Conservation (phyloP, 1,139 yeast genomes). For the Lodderomyces oxycetoniae region DNA sequence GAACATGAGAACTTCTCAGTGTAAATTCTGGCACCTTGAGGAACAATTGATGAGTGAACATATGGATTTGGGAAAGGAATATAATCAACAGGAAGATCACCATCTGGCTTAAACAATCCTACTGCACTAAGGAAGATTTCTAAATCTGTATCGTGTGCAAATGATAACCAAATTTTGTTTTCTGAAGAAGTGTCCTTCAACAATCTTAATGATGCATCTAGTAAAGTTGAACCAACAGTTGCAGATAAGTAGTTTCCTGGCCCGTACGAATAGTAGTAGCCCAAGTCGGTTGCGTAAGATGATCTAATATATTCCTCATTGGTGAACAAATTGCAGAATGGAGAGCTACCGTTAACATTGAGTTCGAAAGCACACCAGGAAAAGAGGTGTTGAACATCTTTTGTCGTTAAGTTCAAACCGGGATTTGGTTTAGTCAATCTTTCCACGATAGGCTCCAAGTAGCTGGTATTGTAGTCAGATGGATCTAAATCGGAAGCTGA, state of each 20-base stretch:
- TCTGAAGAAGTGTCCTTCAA: conserved; percentile 26
- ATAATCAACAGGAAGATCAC: conserved; percentile 19
- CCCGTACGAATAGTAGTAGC: conserved; percentile 45
- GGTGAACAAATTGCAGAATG: conserved; percentile 48
- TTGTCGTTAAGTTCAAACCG: conserved; percentile 32
- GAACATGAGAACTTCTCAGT: conserved; percentile 46
- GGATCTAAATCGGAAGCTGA: conserved; percentile 9
- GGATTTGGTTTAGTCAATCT: conserved; percentile 32
- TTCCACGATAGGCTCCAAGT: conserved; percentile 32
- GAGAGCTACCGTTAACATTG: conserved; percentile 45
- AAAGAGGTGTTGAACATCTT: conserved; percentile 39
- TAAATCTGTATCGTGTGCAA: conserved; percentile 59
- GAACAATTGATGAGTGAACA: conserved; percentile 45
- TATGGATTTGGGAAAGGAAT: conserved; percentile 41
- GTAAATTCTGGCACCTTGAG: conserved; percentile 53
- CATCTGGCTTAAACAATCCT: conserved; percentile 37
- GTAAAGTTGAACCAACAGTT: conserved; percentile 43
- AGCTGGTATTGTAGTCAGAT: conserved; percentile 16
- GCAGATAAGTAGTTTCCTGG: conserved; percentile 44
- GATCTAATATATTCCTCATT: conserved; percentile 44
- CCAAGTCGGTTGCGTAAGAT: conserved; percentile 32
- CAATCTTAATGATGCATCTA: conserved; percentile 45
- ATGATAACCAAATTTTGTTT: conserved; percentile 41
- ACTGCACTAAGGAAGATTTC: conserved; percentile 47
- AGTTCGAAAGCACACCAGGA: conserved; percentile 53